These are phyloP conservation scores for Fusarium haematococcum DNA, from an alignment of 2,329 filamentous ascomycete species.

Conservation along the genomic window DNA sequence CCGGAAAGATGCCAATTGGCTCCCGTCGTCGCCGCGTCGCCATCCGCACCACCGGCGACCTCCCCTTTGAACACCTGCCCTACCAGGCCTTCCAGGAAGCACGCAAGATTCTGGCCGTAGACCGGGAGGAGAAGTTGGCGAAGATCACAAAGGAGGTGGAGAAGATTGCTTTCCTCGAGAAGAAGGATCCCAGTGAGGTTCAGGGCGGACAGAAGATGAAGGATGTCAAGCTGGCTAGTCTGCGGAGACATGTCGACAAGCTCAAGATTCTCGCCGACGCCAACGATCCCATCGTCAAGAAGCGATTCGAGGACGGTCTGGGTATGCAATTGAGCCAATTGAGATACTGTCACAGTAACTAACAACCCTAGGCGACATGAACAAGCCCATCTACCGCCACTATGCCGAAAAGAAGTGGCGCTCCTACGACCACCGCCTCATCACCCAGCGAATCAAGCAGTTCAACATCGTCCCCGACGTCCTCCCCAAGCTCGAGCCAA, in stretches of 20 bases:
- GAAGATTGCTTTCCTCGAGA: slow-evolving; percentile 76
- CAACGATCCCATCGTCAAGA: slow-evolving; percentile 94
- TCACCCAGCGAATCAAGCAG: slow-evolving; percentile 87
- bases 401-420: slow-evolving; percentile 92
- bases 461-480: slow-evolving; percentile 91
- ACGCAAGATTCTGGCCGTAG: slow-evolving; percentile 81
- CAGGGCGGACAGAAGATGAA: slow-evolving; percentile 74
- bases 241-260: slow-evolving; percentile 78
- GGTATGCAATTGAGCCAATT: slow-evolving; percentile 63
- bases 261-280: slow-evolving; percentile 93
- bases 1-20: slow-evolving; percentile 79
- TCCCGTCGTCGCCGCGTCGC: slow-evolving; percentile 86
- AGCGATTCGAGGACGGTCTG: slow-evolving; percentile 89
- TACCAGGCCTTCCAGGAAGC: slow-evolving; percentile 99
- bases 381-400: slow-evolving; percentile 93
- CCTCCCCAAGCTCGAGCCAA: slow-evolving; percentile 81
- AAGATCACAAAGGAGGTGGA: slow-evolving; percentile 75
- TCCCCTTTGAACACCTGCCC: slow-evolving; percentile 93
- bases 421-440: slow-evolving; percentile 80
- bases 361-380: slow-evolving; percentile 81
- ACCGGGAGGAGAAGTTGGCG: slow-evolving; percentile 83
- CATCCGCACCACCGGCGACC: slow-evolving; percentile 70
- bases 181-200: slow-evolving; percentile 65
- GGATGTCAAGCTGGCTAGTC: slow-evolving; percentile 73
- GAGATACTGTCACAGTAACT: neutral